Percentiles rank a stretch among this genome's conserved stretches.
Conservation (phyloP, 2,329 filamentous ascomycete species). For the Cyphellophora europaea region DNA sequence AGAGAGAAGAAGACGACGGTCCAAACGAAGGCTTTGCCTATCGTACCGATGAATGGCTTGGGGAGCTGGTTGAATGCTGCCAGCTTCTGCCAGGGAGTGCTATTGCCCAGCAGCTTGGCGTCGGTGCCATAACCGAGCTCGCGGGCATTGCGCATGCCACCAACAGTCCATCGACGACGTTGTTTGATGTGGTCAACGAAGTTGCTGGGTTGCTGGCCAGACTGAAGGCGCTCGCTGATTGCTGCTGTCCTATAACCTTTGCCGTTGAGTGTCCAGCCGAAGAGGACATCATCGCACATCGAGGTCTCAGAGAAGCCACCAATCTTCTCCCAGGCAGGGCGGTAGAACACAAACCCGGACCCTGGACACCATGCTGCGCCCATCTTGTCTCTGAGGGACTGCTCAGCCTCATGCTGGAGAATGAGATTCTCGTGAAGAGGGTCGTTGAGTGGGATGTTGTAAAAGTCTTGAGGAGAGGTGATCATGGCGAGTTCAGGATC, state of each 20-base stretch:
- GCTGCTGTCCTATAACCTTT: slow-evolving; percentile 20
- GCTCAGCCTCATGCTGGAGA: slow-evolving; percentile 26
- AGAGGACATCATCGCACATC: slow-evolving; percentile 22
- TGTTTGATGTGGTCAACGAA: slow-evolving; percentile 28
- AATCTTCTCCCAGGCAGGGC: slow-evolving; percentile 19
- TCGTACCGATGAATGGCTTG: slow-evolving; percentile 12
- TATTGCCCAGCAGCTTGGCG: slow-evolving; percentile 4
- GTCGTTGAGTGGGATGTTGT: slow-evolving; percentile 21
- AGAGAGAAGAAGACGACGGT: slow-evolving; percentile 6
- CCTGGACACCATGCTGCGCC: slow-evolving; percentile 22
- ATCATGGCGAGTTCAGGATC: slow-evolving; percentile 23
- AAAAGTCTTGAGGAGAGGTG: slow-evolving; percentile 23
- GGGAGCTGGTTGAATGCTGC: slow-evolving; percentile 14
- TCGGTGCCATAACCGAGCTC: slow-evolving; percentile 7
- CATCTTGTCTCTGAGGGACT: slow-evolving; percentile 20
- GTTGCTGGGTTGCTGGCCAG: slow-evolving; percentile 24
- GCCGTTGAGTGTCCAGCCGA: slow-evolving; percentile 18
- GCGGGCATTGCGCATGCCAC: slow-evolving; percentile 10
- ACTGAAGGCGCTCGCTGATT: slow-evolving; percentile 19
- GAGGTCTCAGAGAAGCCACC: slow-evolving; percentile 20
- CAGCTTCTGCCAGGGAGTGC: slow-evolving; percentile 7
- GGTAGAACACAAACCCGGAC: slow-evolving; percentile 20
- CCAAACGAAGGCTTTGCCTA: slow-evolving; percentile 6
- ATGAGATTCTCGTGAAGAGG: slow-evolving; percentile 20
- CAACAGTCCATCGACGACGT: slow-evolving; percentile 25